Conservation (phyloP, 2,329 filamentous ascomycete species). For the Alternaria brassicae region DNA sequence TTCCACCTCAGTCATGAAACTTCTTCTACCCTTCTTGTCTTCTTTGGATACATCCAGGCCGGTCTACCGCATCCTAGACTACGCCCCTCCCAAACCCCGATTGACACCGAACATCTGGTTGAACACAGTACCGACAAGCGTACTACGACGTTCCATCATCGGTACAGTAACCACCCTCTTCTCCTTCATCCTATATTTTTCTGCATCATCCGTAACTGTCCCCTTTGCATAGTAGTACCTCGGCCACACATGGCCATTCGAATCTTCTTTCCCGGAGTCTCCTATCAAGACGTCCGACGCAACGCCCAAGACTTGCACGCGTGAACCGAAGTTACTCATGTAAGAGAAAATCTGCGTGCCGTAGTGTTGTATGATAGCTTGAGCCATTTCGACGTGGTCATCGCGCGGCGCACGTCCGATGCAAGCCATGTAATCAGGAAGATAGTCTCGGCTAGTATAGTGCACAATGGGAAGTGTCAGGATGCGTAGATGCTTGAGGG, state of each 20-base stretch:
- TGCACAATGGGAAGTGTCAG: not conserved
- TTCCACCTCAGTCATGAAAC: too few species aligned
- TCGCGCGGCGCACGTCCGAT: too few species aligned
- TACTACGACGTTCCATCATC: not conserved
- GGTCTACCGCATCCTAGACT: too few species aligned
- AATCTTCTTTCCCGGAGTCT: too few species aligned
- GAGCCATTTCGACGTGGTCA: not conserved
- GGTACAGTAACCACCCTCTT: not conserved
- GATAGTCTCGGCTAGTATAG: not conserved
- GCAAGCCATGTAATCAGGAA: too few species aligned
- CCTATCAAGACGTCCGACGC: too few species aligned
- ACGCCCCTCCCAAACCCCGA: too few species aligned
- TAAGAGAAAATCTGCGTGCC: not conserved
- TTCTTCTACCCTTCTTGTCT: too few species aligned
- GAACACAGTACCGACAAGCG: not conserved
- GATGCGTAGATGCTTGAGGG: not conserved
- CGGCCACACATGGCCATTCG: not conserved
- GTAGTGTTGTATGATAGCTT: not conserved
- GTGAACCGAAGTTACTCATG: not conserved
- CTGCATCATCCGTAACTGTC: not conserved
- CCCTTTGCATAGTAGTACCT: not conserved
- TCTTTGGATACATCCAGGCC: too few species aligned
- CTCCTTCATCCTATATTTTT: rapidly evolving
- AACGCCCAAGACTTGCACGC: not conserved
- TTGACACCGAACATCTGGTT: not conserved